Evolutionary conservation across 495 filamentous ascomycete genomes (phyloP).

Genomic region (Evansstolkia leycettana): DNA sequence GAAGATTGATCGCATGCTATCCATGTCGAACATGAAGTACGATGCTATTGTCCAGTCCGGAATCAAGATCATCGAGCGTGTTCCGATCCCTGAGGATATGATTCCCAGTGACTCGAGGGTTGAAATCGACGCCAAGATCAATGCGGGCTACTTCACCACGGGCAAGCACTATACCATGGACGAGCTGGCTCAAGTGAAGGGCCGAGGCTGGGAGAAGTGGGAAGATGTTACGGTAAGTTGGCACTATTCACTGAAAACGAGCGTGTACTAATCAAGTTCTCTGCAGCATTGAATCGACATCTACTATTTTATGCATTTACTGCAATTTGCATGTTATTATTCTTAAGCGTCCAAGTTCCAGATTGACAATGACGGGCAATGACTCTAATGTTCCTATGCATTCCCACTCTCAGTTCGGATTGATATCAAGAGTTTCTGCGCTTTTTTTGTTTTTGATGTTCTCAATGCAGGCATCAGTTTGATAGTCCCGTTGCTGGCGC

Average conservation of each 20-base stretch:
- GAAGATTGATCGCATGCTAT: slow-evolving; percentile 97
- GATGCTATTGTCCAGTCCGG: slow-evolving; percentile 95
- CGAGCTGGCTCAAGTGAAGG: slow-evolving; percentile 73
- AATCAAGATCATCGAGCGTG: slow-evolving; percentile 84
- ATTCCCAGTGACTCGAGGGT: slow-evolving; percentile 93
- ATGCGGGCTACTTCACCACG: slow-evolving; percentile 90
- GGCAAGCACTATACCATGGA: slow-evolving; percentile 81
- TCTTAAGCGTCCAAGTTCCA: too few relatives aligned
- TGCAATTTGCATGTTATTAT: too few relatives aligned
- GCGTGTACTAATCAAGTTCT: too few relatives aligned
- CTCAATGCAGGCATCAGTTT: too few relatives aligned
- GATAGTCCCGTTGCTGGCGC: too few relatives aligned
- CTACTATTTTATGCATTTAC: too few relatives aligned
- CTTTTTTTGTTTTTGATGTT: too few relatives aligned
- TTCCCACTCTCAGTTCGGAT: too few relatives aligned
- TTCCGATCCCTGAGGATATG: slow-evolving; percentile 88
- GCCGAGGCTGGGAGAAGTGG: slow-evolving; percentile 84
- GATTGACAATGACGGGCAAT: too few relatives aligned
- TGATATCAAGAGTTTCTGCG: too few relatives aligned
- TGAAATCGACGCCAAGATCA: slow-evolving; percentile 98
- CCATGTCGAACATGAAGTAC: slow-evolving; percentile 99
- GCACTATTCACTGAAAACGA: not conserved
- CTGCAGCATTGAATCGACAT: too few relatives aligned
- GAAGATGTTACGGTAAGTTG: slow-evolving; percentile 43
- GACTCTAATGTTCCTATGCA: too few relatives aligned